Conservation (phyloP, 1,284 basidiomycete genomes). For the Golubevia pallescens region DNA sequence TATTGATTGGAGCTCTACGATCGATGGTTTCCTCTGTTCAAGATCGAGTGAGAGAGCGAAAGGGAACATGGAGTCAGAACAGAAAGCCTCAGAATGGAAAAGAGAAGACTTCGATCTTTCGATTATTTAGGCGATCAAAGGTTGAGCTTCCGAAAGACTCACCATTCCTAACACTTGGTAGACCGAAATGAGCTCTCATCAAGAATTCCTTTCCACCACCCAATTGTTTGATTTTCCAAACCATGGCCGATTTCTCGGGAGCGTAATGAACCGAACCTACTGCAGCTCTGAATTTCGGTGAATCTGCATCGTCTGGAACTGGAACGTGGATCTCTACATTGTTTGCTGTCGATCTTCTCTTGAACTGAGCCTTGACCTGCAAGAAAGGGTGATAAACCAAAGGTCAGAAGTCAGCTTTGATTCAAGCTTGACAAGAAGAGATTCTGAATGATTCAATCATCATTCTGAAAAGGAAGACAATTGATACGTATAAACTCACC, state of each 20-base stretch:
- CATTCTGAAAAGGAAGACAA: neutral
- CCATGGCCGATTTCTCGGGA: conserved; percentile 62
- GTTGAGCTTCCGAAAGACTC: neutral
- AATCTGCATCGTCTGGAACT: conserved; percentile 97
- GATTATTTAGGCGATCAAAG: neutral
- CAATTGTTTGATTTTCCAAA: conserved; percentile 65
- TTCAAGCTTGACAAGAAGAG: neutral
- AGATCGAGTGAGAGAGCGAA: neutral
- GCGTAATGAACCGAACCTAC: conserved; percentile 58
- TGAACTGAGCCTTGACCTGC: conserved; percentile 91
- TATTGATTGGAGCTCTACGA: conserved; percentile 89
- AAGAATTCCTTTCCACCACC: conserved; percentile 61
- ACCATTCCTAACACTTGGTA: conserved; percentile 59
- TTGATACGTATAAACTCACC: conserved; percentile 31
- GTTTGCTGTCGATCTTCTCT: conserved; percentile 92
- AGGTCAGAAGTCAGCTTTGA: neutral
- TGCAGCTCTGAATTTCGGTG: conserved; percentile 81
- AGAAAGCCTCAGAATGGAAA: neutral
- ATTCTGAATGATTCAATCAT: neutral
- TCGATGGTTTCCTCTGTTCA: conserved; percentile 75
- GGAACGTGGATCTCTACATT: conserved; percentile 98
- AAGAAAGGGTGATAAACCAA: neutral
- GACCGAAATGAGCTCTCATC: conserved; percentile 62
- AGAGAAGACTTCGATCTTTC: neutral
- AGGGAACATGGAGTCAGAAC: neutral